These are phyloP conservation scores for Lepidium campestre DNA, from an alignment of 441 rosid genomes.

Conservation along the genomic window DNA sequence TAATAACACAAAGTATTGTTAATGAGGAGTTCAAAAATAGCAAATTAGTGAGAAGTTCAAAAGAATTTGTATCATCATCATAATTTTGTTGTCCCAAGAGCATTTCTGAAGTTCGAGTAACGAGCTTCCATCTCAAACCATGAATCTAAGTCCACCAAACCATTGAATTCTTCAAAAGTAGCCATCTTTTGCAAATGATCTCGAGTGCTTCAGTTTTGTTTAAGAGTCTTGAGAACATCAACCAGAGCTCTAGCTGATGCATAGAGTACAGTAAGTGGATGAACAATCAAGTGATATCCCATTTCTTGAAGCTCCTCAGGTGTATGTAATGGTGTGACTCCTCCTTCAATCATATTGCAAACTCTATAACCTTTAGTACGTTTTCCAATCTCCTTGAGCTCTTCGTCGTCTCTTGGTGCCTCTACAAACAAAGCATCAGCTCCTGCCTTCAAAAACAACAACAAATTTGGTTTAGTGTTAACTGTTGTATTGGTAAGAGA, in stretches of 20 bases:
- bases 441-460: conserved; percentile 31
- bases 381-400: conserved; percentile 38
- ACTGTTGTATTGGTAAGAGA: too few species aligned
- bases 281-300: conserved; percentile 46
- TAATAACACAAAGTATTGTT: too few species aligned
- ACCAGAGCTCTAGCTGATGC: conserved; percentile 24
- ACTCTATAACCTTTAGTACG: conserved; percentile 38
- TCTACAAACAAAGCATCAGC: conserved; percentile 51
- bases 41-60: too few species aligned
- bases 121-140: conserved; percentile 22
- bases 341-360: conserved; percentile 53
- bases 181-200: conserved; percentile 21
- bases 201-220: conserved; percentile 20
- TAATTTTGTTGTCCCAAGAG: conserved; percentile 4
- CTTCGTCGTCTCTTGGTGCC: conserved; percentile 43
- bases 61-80: too few species aligned
- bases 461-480: too few species aligned
- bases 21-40: too few species aligned
- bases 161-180: conserved; percentile 22
- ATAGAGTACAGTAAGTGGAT: conserved; percentile 29
- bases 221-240: conserved; percentile 24
- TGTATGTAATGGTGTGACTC: conserved; percentile 38
- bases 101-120: conserved; percentile 28
- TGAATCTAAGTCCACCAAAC: conserved; percentile 18
- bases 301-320: conserved; percentile 46